Evolutionary conservation across 192 early-diverging fungal genomes (phyloP), one percentile per base, ranked within the genome.

Genomic region (Umbelopsis ramanniana): DNA sequence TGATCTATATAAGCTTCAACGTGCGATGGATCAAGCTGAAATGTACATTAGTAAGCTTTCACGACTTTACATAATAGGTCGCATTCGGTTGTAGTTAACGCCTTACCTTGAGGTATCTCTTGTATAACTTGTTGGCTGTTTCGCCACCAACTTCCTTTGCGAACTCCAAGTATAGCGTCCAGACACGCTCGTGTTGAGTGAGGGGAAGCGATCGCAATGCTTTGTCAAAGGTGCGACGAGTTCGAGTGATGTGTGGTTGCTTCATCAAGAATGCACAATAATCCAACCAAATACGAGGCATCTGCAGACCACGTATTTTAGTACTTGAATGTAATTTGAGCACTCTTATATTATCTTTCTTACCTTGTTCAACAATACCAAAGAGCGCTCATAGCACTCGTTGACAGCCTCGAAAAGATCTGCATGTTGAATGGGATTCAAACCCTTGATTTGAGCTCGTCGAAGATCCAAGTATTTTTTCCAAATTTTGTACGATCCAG

Each of bases 401-500:
- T 89, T 91, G 4, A 93, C 86, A 22, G 83, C 79, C 21, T 83
- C 76, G 81, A 89, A 93, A 67, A 92, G 91, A 6, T 85, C 84
- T 24, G 81, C 76, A 66, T 82, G 82, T n/a, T 72, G 77, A 7
- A 87, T 71, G 33, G 88, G 85, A 69, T 90, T 88, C 23, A 81
- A 67, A 33, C 82, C 83, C 3, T 78, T 63, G 24, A 89, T 76
- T 29, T 82, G 76, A 22, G 77, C 63, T 19, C 79, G 72, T 23
- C 94, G 88, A 29, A 89, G 74, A 73, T 93, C 91, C 38, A 98
- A 79, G 75, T 98, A 97, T 46, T 80, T 72, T 73, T 94, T 94
- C 96, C 96, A 99, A 4, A 99, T 86, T 79, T 97, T 97, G 81
- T 97, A 99, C 8, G 94, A 96, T 6, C 96, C 94, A 3, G 98